A percentile compares a stretch with the other conserved stretches of the same genome.
phyloP scores from a whole-genome alignment of 257 asterid species.

The Solanum raphanifolium region DNA sequence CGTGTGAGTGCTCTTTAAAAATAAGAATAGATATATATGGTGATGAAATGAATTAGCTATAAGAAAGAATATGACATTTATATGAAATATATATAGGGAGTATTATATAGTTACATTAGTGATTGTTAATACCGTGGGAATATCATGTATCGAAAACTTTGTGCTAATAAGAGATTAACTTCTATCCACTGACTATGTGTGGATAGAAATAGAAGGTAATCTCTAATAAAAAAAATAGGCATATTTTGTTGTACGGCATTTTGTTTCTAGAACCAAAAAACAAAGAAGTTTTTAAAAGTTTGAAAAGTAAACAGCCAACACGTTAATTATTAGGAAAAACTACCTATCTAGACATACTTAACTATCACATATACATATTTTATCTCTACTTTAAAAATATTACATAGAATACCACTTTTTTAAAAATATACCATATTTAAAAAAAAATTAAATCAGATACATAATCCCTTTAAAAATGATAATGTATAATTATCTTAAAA shows the following conservation, averaged over 20 bases:
- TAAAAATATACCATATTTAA: no score
- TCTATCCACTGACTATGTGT: rapidly evolving
- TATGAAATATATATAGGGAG: background rate
- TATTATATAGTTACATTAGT: background rate
- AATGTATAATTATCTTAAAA: no score
- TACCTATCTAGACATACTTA: no score
- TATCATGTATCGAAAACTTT: background rate
- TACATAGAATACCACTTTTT: no score
- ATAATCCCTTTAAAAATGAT: no score
- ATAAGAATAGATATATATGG: background rate
- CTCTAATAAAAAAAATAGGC: background rate
- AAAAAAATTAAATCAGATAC: no score
- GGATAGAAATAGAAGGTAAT: no score
- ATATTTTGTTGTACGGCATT: background rate
- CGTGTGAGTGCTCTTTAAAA: background rate
- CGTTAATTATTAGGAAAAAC: background rate
- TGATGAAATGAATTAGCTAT: background rate
- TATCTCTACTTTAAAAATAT: no score
- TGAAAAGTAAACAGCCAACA: background rate
- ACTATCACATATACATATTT: no score
- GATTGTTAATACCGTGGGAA: background rate
- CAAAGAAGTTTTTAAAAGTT: background rate
- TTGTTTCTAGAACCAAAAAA: background rate
- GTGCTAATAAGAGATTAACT: background rate
- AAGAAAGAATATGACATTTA: background rate